Evolutionary conservation across 768 basidiomycete species (phyloP).

Genomic region (Termitomyces sp.): DNA sequence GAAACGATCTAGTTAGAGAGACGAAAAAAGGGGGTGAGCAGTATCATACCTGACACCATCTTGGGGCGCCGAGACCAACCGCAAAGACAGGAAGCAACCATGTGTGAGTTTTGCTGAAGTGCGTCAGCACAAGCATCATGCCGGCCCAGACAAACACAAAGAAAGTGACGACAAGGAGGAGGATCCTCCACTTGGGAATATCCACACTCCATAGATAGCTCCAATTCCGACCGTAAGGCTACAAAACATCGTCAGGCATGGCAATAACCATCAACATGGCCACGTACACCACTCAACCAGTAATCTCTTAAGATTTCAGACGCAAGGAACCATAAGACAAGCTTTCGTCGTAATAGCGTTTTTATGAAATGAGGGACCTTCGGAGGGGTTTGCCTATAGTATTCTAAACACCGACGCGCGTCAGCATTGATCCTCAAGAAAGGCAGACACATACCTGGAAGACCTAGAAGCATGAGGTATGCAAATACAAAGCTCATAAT

Average conservation of each 20-base stretch:
- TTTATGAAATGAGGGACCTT: constrained; percentile 90
- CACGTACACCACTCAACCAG: constrained; percentile 80
- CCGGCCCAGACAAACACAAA: constrained; percentile 85
- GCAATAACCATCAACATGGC: background rate
- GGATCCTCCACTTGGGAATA: constrained; percentile 79
- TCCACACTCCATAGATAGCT: constrained; percentile 84
- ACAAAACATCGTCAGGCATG: constrained; percentile 13
- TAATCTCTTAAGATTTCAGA: constrained; percentile 91
- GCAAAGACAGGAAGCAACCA: constrained; percentile 95
- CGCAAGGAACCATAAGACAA: constrained; percentile 93
- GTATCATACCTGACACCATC: constrained; percentile 81
- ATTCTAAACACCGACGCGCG: constrained; percentile 43
- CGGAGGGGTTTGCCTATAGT: constrained; percentile 89
- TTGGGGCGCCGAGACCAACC: constrained; percentile 87
- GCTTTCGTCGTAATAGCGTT: constrained; percentile 85
- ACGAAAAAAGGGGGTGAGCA: background rate
- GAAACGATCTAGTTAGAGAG: background rate
- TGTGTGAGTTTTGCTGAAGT: constrained; percentile 90
- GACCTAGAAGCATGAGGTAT: constrained; percentile 79
- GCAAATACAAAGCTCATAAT: constrained; percentile 71
- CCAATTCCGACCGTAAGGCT: constrained; percentile 96
- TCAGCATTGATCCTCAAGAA: background rate
- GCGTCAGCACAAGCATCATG: constrained; percentile 69
- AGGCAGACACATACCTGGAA: constrained; percentile 58
- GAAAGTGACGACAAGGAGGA: constrained; percentile 76